Percentiles rank a stretch among this genome's conserved stretches.
phyloP scores from a whole-genome alignment of 345 rosid genomes.

The Camelina sativa region DNA sequence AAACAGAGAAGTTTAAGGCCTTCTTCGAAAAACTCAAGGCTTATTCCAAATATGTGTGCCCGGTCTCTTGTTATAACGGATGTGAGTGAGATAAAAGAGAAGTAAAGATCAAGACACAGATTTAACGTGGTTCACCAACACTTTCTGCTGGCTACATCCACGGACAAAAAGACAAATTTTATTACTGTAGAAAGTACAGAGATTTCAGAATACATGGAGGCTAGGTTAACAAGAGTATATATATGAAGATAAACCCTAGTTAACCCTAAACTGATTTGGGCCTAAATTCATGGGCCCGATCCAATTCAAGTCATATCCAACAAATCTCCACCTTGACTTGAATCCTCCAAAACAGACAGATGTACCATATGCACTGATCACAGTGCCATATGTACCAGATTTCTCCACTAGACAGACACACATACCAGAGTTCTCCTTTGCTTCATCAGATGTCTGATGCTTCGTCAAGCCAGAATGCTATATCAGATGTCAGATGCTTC shows the following conservation, averaged over 20 bases:
- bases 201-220: background rate
- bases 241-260: background rate
- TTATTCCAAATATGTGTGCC: slow-evolving; percentile 12
- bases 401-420: too few species aligned
- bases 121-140: too few species aligned
- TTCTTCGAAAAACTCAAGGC: slow-evolving; percentile 22
- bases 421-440: too few species aligned
- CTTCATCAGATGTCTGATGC: too few species aligned
- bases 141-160: too few species aligned
- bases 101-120: too few species aligned
- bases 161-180: too few species aligned
- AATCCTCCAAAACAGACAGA: background rate
- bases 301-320: background rate
- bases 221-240: background rate
- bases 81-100: too few species aligned
- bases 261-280: background rate
- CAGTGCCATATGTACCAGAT: background rate
- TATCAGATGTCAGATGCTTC: too few species aligned
- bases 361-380: too few species aligned
- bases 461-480: too few species aligned
- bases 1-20: slow-evolving; percentile 23
- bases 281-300: background rate
- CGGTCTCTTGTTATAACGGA: background rate
- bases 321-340: slow-evolving; percentile 4
- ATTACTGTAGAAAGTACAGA: background rate